These are phyloP conservation scores for Tetrahymena malaccensis DNA, from an alignment of 73 alveolate species.

Conservation along the genomic window DNA sequence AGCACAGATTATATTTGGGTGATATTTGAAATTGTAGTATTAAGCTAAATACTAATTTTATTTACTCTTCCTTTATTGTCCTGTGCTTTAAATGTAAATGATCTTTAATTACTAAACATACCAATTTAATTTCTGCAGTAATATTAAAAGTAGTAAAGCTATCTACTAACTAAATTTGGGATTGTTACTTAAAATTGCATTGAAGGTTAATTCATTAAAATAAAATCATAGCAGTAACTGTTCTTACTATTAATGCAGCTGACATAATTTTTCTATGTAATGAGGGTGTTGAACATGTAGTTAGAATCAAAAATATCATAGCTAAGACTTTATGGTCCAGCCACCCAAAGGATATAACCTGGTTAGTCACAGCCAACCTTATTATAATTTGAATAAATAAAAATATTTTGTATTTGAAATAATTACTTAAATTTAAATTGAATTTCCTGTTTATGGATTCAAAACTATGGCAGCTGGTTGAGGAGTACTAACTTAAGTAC, in stretches of 20 bases:
- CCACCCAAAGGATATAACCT: background rate
- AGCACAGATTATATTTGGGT: background rate
- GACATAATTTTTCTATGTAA: background rate
- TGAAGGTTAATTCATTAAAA: background rate
- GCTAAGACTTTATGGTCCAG: background rate
- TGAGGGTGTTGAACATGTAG: background rate
- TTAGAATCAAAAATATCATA: background rate
- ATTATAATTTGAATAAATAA: background rate
- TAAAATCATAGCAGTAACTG: background rate
- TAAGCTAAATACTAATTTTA: background rate
- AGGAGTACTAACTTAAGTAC: background rate
- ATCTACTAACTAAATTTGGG: background rate
- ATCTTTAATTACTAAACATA: background rate
- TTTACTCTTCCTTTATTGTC: background rate
- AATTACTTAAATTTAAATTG: background rate
- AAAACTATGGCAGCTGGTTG: background rate
- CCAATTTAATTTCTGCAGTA: background rate
- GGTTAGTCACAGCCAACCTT: background rate
- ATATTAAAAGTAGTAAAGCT: background rate
- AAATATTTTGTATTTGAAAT: no score
- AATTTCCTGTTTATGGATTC: background rate
- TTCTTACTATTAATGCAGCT: background rate
- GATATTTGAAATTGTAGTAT: background rate
- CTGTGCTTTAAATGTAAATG: background rate
- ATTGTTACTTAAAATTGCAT: background rate